phyloP scores from a whole-genome alignment of 192 early-diverging fungal species.

The Mortierella antarctica region DNA sequence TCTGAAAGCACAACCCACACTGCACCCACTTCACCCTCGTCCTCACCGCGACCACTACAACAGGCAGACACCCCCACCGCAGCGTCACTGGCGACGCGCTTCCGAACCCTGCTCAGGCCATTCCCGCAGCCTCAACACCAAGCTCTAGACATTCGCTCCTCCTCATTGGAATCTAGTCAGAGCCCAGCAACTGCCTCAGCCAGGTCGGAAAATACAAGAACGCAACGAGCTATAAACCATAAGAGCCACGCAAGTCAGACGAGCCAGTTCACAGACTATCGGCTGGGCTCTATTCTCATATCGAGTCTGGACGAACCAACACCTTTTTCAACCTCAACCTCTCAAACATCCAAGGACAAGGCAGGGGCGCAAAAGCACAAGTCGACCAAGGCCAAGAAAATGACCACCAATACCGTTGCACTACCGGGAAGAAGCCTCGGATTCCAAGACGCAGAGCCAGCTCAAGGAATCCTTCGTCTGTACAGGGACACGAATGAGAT shows the following conservation, averaged over 20 bases:
- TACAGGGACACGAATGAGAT: conserved; percentile 68
- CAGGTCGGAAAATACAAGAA: too few species aligned
- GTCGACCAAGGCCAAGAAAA: background rate
- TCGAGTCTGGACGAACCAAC: conserved; percentile 12
- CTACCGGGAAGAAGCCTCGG: background rate
- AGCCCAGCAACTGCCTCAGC: too few species aligned
- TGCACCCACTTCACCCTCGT: background rate
- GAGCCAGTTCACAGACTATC: conserved; percentile 15
- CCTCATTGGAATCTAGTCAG: too few species aligned
- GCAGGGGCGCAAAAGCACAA: conserved; percentile 1
- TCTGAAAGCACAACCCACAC: background rate
- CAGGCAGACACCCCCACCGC: background rate
- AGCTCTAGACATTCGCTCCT: background rate
- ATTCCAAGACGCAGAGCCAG: conserved; percentile 31
- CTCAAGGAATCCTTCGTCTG: conserved; percentile 72
- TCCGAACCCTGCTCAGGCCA: conserved; percentile 23
- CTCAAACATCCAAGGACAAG: conserved; percentile 11
- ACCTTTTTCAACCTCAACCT: background rate
- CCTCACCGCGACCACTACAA: background rate
- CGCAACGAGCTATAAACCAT: too few species aligned
- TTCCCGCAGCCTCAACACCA: conserved; percentile 13
- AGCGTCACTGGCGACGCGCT: background rate
- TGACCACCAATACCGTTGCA: conserved; percentile 9
- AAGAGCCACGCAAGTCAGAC: too few species aligned
- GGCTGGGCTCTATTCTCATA: conserved; percentile 28